phyloP scores from a whole-genome alignment of 2,329 filamentous ascomycete species.

The Helminthosporium solani region DNA sequence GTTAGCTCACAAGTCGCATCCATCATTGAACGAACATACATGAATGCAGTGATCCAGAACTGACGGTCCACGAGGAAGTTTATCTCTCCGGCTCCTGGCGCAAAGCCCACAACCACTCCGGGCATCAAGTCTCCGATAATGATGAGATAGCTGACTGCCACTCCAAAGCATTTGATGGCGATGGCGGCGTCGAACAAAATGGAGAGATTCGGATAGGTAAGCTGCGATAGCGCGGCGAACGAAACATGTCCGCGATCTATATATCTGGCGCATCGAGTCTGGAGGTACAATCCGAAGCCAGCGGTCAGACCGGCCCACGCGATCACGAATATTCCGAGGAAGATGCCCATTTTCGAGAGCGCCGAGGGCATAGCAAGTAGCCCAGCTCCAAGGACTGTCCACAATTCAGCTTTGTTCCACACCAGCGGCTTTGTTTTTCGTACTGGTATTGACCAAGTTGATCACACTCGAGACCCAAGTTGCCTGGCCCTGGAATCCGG shows the following conservation, averaged over 20 bases:
- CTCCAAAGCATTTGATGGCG: constrained; percentile 96
- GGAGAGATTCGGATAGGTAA: constrained; percentile 94
- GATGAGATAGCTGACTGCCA: constrained; percentile 95
- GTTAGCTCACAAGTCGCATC: constrained; percentile 11
- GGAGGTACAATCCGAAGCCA: constrained; percentile 91
- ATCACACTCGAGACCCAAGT: constrained; percentile 89
- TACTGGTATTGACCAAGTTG: constrained; percentile 96
- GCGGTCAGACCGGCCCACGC: constrained; percentile 87
- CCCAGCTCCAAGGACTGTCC: constrained; percentile 82
- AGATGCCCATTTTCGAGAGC: constrained; percentile 91
- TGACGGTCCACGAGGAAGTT: constrained; percentile 83
- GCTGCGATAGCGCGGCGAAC: constrained; percentile 94
- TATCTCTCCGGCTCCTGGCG: constrained; percentile 60
- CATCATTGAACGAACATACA: constrained; percentile 54
- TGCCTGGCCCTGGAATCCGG: constrained; percentile 69
- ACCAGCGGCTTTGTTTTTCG: constrained; percentile 27
- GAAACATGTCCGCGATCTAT: constrained; percentile 84
- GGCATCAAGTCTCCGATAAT: constrained; percentile 99
- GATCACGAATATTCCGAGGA: constrained; percentile 79
- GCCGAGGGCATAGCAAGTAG: constrained; percentile 95
- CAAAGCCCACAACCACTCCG: constrained; percentile 82
- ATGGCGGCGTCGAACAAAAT: constrained; percentile 96
- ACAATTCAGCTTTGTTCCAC: constrained; percentile 8
- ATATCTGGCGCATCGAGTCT: constrained; percentile 89
- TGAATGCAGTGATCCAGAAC: constrained; percentile 98